Evolutionary conservation across 768 basidiomycete species (phyloP).

Genomic region (Amylocystis lapponica): DNA sequence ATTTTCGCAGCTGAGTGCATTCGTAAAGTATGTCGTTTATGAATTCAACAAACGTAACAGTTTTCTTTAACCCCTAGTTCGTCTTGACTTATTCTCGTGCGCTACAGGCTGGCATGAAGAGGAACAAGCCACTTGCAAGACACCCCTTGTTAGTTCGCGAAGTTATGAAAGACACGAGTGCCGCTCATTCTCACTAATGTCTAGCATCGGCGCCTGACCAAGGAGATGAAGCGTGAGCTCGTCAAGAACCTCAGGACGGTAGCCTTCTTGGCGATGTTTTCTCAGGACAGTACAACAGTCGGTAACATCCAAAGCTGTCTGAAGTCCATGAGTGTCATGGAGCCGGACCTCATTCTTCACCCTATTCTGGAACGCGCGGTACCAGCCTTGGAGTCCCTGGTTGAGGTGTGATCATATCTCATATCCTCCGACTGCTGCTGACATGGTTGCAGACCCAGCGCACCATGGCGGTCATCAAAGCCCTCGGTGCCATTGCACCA

Average conservation of each 20-base stretch:
- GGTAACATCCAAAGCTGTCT: slow-evolving; percentile 73
- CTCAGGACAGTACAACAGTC: slow-evolving; percentile 70
- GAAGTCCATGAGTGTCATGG: slow-evolving; percentile 78
- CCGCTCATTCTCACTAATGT: background rate
- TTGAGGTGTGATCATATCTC: slow-evolving; percentile 55
- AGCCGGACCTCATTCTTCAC: slow-evolving; percentile 80
- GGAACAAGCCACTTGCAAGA: slow-evolving; percentile 71
- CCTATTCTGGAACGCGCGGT: slow-evolving; percentile 79
- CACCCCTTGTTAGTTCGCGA: slow-evolving; percentile 44
- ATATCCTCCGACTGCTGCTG: background rate
- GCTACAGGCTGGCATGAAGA: slow-evolving; percentile 72
- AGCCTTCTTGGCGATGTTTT: slow-evolving; percentile 85
- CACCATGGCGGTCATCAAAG: slow-evolving; percentile 81
- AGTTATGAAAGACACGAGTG: background rate
- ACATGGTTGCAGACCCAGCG: slow-evolving; percentile 60
- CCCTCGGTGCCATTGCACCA: slow-evolving; percentile 73
- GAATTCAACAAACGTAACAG: slow-evolving; percentile 75
- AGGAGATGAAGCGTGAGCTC: slow-evolving; percentile 74
- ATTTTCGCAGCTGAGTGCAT: slow-evolving; percentile 58
- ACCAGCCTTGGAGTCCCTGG: slow-evolving; percentile 83
- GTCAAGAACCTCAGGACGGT: slow-evolving; percentile 80
- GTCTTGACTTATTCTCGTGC: slow-evolving; percentile 3
- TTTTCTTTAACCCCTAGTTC: background rate
- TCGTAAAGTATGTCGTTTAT: slow-evolving; percentile 78
- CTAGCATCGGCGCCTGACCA: slow-evolving; percentile 59